Base-by-base conservation (phyloP, 148 eudicot species). In the Fagopyrum homotropicum region DNA sequence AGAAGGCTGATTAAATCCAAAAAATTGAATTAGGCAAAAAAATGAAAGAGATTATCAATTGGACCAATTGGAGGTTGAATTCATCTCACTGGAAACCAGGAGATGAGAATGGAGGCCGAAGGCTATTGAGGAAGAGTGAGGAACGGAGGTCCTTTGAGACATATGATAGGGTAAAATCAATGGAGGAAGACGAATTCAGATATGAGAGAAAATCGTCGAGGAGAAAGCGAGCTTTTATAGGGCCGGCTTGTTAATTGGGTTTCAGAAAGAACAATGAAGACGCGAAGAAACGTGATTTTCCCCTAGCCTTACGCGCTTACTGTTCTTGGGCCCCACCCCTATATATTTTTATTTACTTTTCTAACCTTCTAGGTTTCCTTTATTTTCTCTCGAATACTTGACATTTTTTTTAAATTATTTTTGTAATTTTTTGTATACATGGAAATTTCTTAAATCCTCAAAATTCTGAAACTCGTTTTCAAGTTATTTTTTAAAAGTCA, bases 141-240 rank as follows among this genome's bases (percentile, higher is more conserved):
- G 94, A 16, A 88, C 86, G 80, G 60, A 48, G 19, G 93, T 73
- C 68, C 97, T 88, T 16, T 89, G 94, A 88, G 93, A 91, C 94
- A 91, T 89, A 85, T 77, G 82, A 82, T 50, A 30, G 9, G 19
- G 71, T 35, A 35, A 9, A 22, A 19, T 43, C 51, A 51, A 71
- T 35, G 45, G 30, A 16, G 15, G 73, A 17, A 9, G 52, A 46
- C 5, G 73, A 47, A 71, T 17, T 46, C 17, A 63, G 73, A 6
- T 16, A 68, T 12, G 45, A 12, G 46, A 35, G 72, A 5, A 8
- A 16, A 45, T n/a, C 2, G 26, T 46, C 26, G 73, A 9, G 8
- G 48, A 45, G 73, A 70, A 45, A 11, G 73, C 48, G 73, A 70
- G 73, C 9, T 70, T 70, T 45, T 70, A 70, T 70, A 70, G 51